A percentile compares a stretch with the other conserved stretches of the same genome.
Conservation (phyloP, 1,284 basidiomycete species). For the Cryptococcus depauperatus region DNA sequence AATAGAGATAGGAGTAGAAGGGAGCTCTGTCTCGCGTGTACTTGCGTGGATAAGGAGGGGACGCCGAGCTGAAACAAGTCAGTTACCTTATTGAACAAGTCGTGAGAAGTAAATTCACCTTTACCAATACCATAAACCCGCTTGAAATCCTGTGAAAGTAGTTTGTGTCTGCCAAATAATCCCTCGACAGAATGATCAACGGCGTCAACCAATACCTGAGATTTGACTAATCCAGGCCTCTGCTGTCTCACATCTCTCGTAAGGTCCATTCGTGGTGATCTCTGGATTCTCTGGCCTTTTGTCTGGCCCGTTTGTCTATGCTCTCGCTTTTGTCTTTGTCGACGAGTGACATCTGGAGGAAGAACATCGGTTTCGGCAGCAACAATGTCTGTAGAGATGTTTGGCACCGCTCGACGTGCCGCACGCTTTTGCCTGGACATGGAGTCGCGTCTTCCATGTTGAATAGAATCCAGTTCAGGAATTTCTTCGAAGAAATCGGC, state of each 20-base stretch:
- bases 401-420: conserved; percentile 6
- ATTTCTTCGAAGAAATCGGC: conserved; percentile 11
- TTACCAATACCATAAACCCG: not conserved
- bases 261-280: not conserved
- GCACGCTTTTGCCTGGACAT: no score
- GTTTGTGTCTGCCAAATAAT: conserved; percentile 11
- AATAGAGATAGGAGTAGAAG: conserved; percentile 8
- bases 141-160: not conserved
- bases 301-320: not conserved
- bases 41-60: conserved; percentile 1
- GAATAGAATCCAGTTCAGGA: not conserved
- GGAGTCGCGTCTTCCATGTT: not conserved
- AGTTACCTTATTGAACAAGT: not conserved
- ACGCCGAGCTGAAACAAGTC: conserved; percentile 5
- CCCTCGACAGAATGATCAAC: conserved; percentile 12
- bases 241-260: conserved; percentile 1
- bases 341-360: conserved; percentile 11
- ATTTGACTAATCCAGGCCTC: conserved; percentile 6
- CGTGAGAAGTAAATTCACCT: conserved; percentile 3
- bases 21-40: conserved; percentile 1
- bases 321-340: conserved; percentile 1
- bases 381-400: conserved; percentile 8
- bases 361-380: conserved; percentile 1
- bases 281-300: not conserved
- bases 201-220: conserved; percentile 7